Evolutionary conservation across 202 grass and related monocot species (phyloP).

Genomic region (Elaeis oleifera): DNA sequence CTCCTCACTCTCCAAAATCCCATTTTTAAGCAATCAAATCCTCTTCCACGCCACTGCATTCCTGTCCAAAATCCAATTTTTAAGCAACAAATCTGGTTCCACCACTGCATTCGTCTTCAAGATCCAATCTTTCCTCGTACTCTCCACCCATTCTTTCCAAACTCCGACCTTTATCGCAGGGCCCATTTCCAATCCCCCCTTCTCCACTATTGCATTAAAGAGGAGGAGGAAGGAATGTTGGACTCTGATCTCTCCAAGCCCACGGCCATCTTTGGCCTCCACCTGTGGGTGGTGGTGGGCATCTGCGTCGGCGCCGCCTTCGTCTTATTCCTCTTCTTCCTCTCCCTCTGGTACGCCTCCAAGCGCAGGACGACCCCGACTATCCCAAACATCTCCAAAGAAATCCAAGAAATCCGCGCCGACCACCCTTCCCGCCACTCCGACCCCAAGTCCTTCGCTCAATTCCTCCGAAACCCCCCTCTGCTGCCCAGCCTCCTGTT

Average conservation of each 20-base stretch:
- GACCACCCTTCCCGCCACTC: conserved; percentile 29
- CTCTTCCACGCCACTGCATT: conserved; percentile 8
- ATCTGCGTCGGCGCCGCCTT: conserved; percentile 86
- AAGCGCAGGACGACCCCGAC: conserved; percentile 37
- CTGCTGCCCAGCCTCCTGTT: too few relatives aligned
- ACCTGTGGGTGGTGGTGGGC: conserved; percentile 82
- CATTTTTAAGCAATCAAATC: conserved; percentile 25
- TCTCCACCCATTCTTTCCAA: too few relatives aligned
- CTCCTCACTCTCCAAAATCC: conserved; percentile 15
- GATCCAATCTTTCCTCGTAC: not conserved
- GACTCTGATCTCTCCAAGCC: conserved; percentile 44
- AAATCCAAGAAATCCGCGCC: conserved; percentile 44
- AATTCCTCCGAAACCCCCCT: conserved; percentile 24
- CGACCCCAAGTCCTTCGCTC: conserved; percentile 14
- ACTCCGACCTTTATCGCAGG: not conserved
- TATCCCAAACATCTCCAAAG: conserved; percentile 43
- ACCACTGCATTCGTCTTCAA: conserved; percentile 25
- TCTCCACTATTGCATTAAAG: too few relatives aligned
- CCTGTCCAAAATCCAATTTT: conserved; percentile 8
- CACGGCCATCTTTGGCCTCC: conserved; percentile 81
- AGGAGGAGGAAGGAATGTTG: too few relatives aligned
- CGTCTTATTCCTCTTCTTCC: conserved; percentile 74
- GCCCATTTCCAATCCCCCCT: not conserved
- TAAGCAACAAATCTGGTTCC: conserved; percentile 2
- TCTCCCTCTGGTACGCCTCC: conserved; percentile 66